Evolutionary conservation across 208 protist genomes (phyloP), one percentile per base, ranked within the genome.

Genomic region (Trypanosoma avium): DNA sequence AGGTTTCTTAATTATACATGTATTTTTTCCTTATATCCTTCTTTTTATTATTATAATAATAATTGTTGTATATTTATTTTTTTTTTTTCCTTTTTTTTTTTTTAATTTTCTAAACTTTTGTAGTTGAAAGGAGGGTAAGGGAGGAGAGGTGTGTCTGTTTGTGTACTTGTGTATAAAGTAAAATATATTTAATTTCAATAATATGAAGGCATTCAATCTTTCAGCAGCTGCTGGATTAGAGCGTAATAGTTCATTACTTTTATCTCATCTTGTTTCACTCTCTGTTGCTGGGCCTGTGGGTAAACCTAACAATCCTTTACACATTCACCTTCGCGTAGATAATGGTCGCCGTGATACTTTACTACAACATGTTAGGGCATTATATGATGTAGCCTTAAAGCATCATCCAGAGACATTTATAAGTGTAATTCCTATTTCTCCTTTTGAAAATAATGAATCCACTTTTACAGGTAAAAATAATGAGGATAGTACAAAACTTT

Each of bases 351-450:
- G 85, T 36, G 58, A 69, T 58, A 80, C 75, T 21, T 84, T 92
- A 38, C 70, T 95, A 2, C 70, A 79, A 33, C 89, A 92, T 38
- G 82, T 81, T 0, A 64, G 77, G 40, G 36, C 54, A 48, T 65
- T 95, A 12, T 95, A 95, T 71, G 78, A 68, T 47, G 67, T 76
- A 0, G 78, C 70, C 12, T 67, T 90, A 21, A 48, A 69, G 35
- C 57, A 76, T 35, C 73, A 74, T 49, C 61, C 76, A 19, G 59
- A 74, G 49, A 49, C 79, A 2, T 71, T 48, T 59, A 54, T 95
- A 6, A 73, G 59, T 68, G 84, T 95, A 15, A 84, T 95, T 32
- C 83, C 82, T 3, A 52, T 86, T 17, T 45, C 75, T 9, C 40
- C 38, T n/a, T 22, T 8, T 13, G 22, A 24, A 26, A 19, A 29